Evolutionary conservation across 1,284 basidiomycete species (phyloP).

Genomic region (Heterobasidion annosum): DNA sequence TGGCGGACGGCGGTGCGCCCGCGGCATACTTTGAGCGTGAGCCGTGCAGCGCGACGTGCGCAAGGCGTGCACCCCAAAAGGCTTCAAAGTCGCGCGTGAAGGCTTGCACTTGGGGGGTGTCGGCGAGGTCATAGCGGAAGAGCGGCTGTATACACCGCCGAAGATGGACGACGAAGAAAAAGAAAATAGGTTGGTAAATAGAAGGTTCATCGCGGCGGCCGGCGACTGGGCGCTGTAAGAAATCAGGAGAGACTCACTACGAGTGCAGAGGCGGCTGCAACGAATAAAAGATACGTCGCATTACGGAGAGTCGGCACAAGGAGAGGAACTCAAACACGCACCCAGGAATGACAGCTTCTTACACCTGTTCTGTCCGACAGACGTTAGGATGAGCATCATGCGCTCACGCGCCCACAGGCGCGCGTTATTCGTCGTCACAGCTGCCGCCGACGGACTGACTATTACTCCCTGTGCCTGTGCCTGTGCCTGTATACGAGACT

Average conservation of each 20-base stretch:
- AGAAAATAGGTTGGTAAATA: neutral
- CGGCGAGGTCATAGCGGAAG: conserved; percentile 51
- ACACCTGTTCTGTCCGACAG: conserved; percentile 48
- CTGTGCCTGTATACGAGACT: neutral
- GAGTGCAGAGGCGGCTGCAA: conserved; percentile 49
- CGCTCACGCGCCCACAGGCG: conserved; percentile 44
- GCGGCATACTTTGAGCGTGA: no score
- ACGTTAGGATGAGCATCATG: conserved; percentile 48
- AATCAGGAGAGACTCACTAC: conserved; percentile 36
- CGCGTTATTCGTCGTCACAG: neutral
- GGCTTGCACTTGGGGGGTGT: conserved; percentile 39
- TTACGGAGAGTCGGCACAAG: conserved; percentile 7
- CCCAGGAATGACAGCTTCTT: conserved; percentile 53
- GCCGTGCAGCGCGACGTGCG: conserved; percentile 11
- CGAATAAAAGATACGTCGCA: conserved; percentile 10
- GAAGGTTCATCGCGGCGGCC: neutral
- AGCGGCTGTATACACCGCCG: conserved; percentile 34
- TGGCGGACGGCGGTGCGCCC: neutral
- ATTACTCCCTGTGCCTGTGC: no score
- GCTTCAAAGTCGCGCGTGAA: conserved; percentile 57
- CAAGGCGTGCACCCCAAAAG: conserved; percentile 48
- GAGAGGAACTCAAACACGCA: conserved; percentile 28
- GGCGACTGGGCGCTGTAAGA: neutral
- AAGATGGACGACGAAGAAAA: conserved; percentile 1
- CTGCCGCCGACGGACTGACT: neutral